A percentile compares a stretch with the other conserved stretches of the same genome.
These are phyloP conservation scores for Terfezia boudieri DNA, from an alignment of 495 filamentous ascomycete genomes.

Conservation along the genomic window DNA sequence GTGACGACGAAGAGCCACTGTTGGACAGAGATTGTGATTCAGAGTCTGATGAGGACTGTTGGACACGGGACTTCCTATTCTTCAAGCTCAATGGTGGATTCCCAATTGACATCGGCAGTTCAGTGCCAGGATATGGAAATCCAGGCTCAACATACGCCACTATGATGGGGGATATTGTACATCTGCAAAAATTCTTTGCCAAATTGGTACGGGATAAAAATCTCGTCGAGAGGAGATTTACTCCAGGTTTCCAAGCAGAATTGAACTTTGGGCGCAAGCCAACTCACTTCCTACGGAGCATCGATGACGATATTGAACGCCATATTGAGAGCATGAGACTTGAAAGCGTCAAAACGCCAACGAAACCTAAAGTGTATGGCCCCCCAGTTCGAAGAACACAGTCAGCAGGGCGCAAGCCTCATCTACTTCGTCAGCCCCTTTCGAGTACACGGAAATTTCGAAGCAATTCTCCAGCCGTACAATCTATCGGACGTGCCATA, in stretches of 20 bases:
- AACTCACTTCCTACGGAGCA: too few relatives aligned
- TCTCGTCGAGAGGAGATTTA: background rate
- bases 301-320: too few relatives aligned
- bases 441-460: too few relatives aligned
- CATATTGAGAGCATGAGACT: too few relatives aligned
- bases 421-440: too few relatives aligned
- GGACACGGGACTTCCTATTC: background rate
- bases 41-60: background rate
- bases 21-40: background rate
- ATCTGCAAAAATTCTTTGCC: background rate
- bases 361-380: too few relatives aligned
- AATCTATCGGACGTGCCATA: too few relatives aligned
- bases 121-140: background rate
- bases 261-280: too few relatives aligned
- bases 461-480: too few relatives aligned
- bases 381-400: too few relatives aligned
- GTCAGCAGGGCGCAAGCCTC: too few relatives aligned
- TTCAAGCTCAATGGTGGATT: background rate
- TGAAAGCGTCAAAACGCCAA: too few relatives aligned
- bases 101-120: background rate
- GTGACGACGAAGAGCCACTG: background rate
- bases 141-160: background rate
- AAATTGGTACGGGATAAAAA: background rate
- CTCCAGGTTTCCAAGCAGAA: background rate
- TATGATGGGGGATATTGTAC: background rate